Conservation (phyloP, 257 asterid species). For the Cinchona pubescens region DNA sequence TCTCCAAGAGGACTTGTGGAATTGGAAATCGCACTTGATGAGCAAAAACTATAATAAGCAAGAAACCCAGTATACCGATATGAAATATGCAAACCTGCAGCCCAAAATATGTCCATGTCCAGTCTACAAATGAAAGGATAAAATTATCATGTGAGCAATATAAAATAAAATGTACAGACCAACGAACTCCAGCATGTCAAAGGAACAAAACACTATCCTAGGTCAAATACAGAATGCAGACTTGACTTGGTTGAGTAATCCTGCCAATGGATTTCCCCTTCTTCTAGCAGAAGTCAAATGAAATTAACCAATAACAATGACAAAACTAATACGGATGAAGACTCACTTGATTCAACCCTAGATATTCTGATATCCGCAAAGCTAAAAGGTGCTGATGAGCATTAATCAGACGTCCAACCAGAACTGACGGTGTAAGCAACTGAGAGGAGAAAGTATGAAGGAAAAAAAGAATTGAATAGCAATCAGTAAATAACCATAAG, state of each 20-base stretch:
- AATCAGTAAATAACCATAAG: conserved; percentile 11
- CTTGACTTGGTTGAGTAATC: not conserved
- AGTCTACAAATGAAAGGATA: conserved; percentile 15
- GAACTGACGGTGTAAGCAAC: conserved; percentile 85
- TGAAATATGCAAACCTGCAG: not conserved
- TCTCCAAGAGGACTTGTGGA: not conserved
- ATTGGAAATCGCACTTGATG: not conserved
- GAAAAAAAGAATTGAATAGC: conserved; percentile 12
- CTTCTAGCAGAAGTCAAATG: not conserved
- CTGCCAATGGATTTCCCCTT: not conserved
- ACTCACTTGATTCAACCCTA: conserved; percentile 79
- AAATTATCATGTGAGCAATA: not conserved
- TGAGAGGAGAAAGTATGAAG: conserved; percentile 32
- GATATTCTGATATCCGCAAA: conserved; percentile 79
- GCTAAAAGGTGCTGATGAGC: conserved; percentile 84
- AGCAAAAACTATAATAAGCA: not conserved
- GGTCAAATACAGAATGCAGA: not conserved
- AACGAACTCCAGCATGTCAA: not conserved
- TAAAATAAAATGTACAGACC: not conserved
- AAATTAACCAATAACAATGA: not conserved
- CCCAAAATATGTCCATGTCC: not conserved
- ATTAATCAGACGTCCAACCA: conserved; percentile 86
- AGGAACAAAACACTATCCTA: not conserved
- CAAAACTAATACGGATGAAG: not conserved
- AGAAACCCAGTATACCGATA: not conserved